Evolutionary conservation across 345 rosid genomes (phyloP), one percentile per base, ranked within the genome.

Genomic region (Moricandia moricandioides): DNA sequence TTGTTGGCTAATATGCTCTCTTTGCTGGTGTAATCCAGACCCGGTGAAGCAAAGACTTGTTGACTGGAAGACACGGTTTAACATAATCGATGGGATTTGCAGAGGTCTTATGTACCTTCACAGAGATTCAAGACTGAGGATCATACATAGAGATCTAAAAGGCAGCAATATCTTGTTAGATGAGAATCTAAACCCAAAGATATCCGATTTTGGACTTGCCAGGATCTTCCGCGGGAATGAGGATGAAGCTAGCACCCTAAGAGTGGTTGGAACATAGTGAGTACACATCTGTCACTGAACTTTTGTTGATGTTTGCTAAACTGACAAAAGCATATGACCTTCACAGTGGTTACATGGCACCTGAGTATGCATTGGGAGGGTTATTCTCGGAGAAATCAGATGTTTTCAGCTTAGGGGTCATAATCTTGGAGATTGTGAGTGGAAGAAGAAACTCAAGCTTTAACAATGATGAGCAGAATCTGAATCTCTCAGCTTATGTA

Each of bases 101-200:
- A 74, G 86, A 83, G 88, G 85, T 7, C 83, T 83, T 1, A 2
- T 82, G n/a, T 83, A 83, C 69, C 83, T 87, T 33, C 88, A 86
- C 40, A 62, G 80, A 45, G 88, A 87, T 66, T 87, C 90, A 1
- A 82, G 86, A 67, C 71, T 86, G 26, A 69, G 79, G 16, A 83
- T 86, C 39, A 84, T 83, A 24, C 89, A 84, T 47, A 72, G 88
- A 40, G 90, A 86, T 76, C 52, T 86, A 6, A 86, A 82, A 78
- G 65, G 82, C 11, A 78, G 88, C 14, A 87, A 83, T 43, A 79
- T 87, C 35, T 72, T 87, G 69, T 81, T 87, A 40, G 90, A 85
- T 70, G 79, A 87, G 70, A 75, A 75, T 59, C 52, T 83, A 37
- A 81, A 80, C 29, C 86, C 88, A 0, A 85, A 77, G 45, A 85